phyloP scores from a whole-genome alignment of 108 stramenopile species.

The Fragilaria radians region DNA sequence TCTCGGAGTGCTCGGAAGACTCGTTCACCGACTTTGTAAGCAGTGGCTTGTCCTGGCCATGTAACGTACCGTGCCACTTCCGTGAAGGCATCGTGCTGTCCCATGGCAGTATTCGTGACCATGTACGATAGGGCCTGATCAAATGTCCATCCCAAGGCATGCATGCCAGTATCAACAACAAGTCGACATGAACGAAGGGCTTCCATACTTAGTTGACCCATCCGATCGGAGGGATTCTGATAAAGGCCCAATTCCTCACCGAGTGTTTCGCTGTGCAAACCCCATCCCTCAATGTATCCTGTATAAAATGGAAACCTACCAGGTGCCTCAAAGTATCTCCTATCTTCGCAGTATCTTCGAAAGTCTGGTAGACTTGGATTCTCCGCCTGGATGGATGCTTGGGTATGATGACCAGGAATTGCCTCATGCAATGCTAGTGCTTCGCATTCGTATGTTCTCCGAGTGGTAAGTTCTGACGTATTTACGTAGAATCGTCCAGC shows the following conservation, averaged over 20 bases:
- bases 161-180: slow-evolving; percentile 64
- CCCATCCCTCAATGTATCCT: slow-evolving; percentile 60
- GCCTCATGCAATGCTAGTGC: slow-evolving; percentile 45
- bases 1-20: slow-evolving; percentile 29
- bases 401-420: slow-evolving; percentile 56
- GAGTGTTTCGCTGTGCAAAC: slow-evolving; percentile 41
- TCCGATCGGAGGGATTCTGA: slow-evolving; percentile 31
- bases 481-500: slow-evolving; percentile 52
- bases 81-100: slow-evolving; percentile 44
- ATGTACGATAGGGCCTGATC: slow-evolving; percentile 42
- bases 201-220: slow-evolving; percentile 50
- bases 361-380: slow-evolving; percentile 28
- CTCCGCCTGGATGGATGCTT: slow-evolving; percentile 41
- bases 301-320: slow-evolving; percentile 59
- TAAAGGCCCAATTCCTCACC: slow-evolving; percentile 47
- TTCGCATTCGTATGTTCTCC: slow-evolving; percentile 40
- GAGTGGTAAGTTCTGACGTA: slow-evolving; percentile 33
- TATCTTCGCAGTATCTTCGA: slow-evolving; percentile 36
- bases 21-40: slow-evolving; percentile 57
- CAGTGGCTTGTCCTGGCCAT: slow-evolving; percentile 60
- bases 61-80: slow-evolving; percentile 47
- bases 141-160: slow-evolving; percentile 39
- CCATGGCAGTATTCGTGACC: slow-evolving; percentile 55
- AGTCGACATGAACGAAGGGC: slow-evolving; percentile 40
- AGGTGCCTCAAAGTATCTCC: slow-evolving; percentile 51